These are phyloP conservation scores for Capsella rubella DNA, from an alignment of 441 rosid species.

Conservation along the genomic window DNA sequence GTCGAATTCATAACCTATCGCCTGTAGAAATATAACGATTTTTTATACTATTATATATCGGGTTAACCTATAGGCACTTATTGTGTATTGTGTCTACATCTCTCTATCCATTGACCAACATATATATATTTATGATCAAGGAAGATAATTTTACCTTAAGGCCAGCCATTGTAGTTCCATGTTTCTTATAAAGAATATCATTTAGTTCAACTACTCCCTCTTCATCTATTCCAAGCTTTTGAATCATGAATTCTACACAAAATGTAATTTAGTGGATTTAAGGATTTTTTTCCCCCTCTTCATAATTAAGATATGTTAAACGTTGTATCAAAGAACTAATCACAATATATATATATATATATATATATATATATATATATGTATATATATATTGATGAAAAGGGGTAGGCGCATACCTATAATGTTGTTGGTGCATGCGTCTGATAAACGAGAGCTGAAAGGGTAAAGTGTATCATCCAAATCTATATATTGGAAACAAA, in stretches of 20 bases:
- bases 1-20: slow-evolving; percentile 64
- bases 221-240: slow-evolving; percentile 63
- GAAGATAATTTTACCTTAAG: slow-evolving; percentile 56
- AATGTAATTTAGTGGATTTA: not conserved
- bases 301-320: not conserved
- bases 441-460: slow-evolving; percentile 69
- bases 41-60: not conserved
- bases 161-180: slow-evolving; percentile 86
- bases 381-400: not conserved
- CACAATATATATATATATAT: not conserved
- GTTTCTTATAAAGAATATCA: slow-evolving; percentile 54
- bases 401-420: slow-evolving; percentile 37
- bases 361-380: not conserved
- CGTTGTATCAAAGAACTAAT: not conserved
- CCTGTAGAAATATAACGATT: slow-evolving; percentile 44
- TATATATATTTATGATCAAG: slow-evolving; percentile 40
- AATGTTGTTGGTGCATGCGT: slow-evolving; percentile 58
- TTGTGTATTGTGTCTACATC: slow-evolving; percentile 23
- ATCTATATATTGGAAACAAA: slow-evolving; percentile 49
- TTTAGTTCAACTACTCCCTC: slow-evolving; percentile 54
- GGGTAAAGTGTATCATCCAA: slow-evolving; percentile 94
- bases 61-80: not conserved
- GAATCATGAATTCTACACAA: slow-evolving; percentile 59
- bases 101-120: slow-evolving; percentile 22
- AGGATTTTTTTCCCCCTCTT: not conserved